Evolutionary conservation across 371 early-diverging fungal species (phyloP).

Genomic region (Gilbertella persicaria): DNA sequence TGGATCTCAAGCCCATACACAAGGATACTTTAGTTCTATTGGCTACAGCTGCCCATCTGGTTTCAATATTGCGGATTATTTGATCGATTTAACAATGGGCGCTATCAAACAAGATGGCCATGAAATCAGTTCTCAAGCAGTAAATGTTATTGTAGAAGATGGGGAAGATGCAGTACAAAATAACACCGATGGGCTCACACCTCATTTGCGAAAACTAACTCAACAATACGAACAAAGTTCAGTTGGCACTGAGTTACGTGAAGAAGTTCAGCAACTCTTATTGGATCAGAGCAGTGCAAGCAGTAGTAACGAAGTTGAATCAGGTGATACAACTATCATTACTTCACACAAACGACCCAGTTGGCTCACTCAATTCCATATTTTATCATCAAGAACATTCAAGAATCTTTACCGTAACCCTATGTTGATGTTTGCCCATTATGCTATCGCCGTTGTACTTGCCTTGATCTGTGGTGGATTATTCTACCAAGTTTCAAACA

Average conservation of each 20-base stretch:
- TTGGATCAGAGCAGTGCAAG: constrained; percentile 3
- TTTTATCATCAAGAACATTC: constrained; percentile 82
- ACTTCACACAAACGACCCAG: neutral
- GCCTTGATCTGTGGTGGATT: constrained; percentile 80
- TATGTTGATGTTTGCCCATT: constrained; percentile 82
- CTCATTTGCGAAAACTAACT: constrained; percentile 49
- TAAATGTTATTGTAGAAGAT: constrained; percentile 29
- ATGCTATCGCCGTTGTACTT: constrained; percentile 71
- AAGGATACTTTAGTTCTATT: constrained; percentile 62
- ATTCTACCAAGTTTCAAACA: constrained; percentile 79
- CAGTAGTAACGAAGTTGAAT: neutral
- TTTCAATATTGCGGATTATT: constrained; percentile 92
- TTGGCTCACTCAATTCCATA: constrained; percentile 63
- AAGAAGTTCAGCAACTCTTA: constrained; percentile 48
- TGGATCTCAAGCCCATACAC: constrained; percentile 59
- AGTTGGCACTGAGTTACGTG: constrained; percentile 38
- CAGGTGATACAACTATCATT: neutral
- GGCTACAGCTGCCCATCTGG: constrained; percentile 87
- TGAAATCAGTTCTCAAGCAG: neutral
- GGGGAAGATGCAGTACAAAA: constrained; percentile 1
- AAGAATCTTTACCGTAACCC: constrained; percentile 89
- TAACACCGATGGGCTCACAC: constrained; percentile 31
- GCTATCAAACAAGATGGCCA: constrained; percentile 32
- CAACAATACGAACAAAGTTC: constrained; percentile 49
- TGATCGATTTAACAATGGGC: constrained; percentile 78